These are phyloP conservation scores for Amanita muscaria DNA, from an alignment of 768 basidiomycete species.

Conservation along the genomic window DNA sequence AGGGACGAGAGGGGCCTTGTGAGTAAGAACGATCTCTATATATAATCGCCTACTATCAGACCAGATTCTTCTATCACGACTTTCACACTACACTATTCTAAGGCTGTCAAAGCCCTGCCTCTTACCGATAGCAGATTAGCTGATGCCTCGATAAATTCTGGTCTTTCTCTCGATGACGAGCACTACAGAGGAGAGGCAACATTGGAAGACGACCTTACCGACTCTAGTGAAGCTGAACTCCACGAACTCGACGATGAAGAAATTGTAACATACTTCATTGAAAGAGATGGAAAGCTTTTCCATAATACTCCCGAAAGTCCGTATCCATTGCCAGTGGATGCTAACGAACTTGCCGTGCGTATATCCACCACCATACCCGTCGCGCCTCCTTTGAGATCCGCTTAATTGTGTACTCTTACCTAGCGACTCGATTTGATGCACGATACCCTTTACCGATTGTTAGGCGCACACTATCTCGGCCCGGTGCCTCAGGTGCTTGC, in stretches of 20 bases:
- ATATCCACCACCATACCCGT: background rate
- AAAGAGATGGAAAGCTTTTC: conserved; percentile 55
- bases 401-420: background rate
- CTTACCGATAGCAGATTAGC: too few relatives aligned
- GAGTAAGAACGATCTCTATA: too few relatives aligned
- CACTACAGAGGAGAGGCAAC: too few relatives aligned
- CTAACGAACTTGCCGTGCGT: conserved; percentile 58
- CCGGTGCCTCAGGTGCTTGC: conserved; percentile 49
- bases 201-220: too few relatives aligned
- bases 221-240: conserved; percentile 8
- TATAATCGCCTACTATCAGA: too few relatives aligned
- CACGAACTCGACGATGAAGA: too few relatives aligned
- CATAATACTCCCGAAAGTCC: conserved; percentile 50
- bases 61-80: too few relatives aligned
- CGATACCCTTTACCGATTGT: conserved; percentile 34
- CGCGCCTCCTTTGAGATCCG: conserved; percentile 2
- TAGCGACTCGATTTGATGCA: conserved; percentile 52
- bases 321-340: conserved; percentile 70
- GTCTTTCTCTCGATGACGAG: too few relatives aligned
- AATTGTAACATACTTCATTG: conserved; percentile 49
- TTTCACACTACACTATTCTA: too few relatives aligned
- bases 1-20: too few relatives aligned
- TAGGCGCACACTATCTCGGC: conserved; percentile 49
- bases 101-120: too few relatives aligned
- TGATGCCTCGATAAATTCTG: too few relatives aligned